Conservation (phyloP, 345 rosid genomes). For the Rhodomyrtus tomentosa region DNA sequence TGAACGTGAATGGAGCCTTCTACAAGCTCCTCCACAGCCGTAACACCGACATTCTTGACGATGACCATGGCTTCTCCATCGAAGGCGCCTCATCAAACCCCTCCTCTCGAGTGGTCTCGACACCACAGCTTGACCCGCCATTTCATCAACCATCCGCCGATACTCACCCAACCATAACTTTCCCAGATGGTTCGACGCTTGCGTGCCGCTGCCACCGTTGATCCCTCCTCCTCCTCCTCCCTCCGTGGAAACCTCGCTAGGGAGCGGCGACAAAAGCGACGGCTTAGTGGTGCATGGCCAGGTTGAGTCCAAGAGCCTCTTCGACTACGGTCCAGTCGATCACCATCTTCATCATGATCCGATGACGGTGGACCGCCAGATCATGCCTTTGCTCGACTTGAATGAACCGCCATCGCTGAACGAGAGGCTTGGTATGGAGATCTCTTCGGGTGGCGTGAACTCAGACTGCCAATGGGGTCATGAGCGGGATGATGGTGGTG, state of each 20-base stretch:
- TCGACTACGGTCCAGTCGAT: background rate
- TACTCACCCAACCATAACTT: rapidly evolving
- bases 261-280: background rate
- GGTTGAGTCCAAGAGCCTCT: background rate
- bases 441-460: background rate
- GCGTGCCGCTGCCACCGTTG: rapidly evolving
- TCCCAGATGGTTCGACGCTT: background rate
- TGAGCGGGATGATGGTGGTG: background rate
- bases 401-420: background rate
- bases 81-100: background rate
- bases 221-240: background rate
- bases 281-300: rapidly evolving
- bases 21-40: background rate
- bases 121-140: background rate
- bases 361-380: background rate
- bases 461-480: background rate
- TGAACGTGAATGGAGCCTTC: background rate
- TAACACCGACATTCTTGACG: background rate
- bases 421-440: background rate
- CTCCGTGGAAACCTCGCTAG: background rate
- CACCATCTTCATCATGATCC: background rate
- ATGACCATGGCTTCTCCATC: background rate
- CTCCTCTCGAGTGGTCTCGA: slow-evolving; percentile 6
- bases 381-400: background rate
- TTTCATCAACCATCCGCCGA: background rate